These are phyloP conservation scores for Aegilops sharonensis DNA, from an alignment of 176 grass and related monocot genomes.

Conservation along the genomic window DNA sequence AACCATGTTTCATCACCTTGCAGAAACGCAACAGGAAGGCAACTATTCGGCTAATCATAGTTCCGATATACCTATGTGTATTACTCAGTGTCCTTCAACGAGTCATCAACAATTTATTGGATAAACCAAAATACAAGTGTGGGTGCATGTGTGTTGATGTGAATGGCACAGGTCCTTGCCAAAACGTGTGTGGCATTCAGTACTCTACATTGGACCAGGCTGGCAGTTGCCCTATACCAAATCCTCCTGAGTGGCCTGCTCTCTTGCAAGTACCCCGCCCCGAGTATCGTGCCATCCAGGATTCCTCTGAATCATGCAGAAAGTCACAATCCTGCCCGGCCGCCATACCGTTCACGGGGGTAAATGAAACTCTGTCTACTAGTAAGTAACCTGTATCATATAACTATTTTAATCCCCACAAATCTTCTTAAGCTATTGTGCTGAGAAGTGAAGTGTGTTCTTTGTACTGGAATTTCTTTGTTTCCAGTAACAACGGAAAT, in stretches of 20 bases:
- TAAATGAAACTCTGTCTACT: conserved; percentile 46
- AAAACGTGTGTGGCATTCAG: conserved; percentile 51
- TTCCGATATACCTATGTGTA: conserved; percentile 54
- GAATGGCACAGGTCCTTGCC: conserved; percentile 35
- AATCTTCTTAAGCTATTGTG: background rate
- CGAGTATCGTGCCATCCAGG: conserved; percentile 40
- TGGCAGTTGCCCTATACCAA: conserved; percentile 41
- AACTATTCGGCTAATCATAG: conserved; percentile 51
- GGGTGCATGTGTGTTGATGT: conserved; percentile 47
- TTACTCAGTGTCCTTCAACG: conserved; percentile 45
- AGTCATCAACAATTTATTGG: conserved; percentile 37
- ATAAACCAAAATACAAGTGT: conserved; percentile 38
- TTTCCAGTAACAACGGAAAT: conserved; percentile 1
- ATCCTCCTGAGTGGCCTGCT: conserved; percentile 48
- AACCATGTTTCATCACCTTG: conserved; percentile 14
- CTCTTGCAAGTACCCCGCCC: conserved; percentile 52
- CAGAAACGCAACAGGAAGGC: conserved; percentile 65
- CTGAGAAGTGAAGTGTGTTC: background rate
- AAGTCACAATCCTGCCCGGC: conserved; percentile 46
- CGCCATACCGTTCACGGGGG: conserved; percentile 53
- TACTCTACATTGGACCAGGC: conserved; percentile 43
- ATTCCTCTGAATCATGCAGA: conserved; percentile 45
- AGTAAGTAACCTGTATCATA: conserved; percentile 43
- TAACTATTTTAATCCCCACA: background rate
- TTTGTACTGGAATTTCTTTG: background rate